Percentiles rank a stretch among this genome's conserved stretches.
phyloP scores from a whole-genome alignment of 1,284 basidiomycete species.

The Cryptococcus depauperatus region DNA sequence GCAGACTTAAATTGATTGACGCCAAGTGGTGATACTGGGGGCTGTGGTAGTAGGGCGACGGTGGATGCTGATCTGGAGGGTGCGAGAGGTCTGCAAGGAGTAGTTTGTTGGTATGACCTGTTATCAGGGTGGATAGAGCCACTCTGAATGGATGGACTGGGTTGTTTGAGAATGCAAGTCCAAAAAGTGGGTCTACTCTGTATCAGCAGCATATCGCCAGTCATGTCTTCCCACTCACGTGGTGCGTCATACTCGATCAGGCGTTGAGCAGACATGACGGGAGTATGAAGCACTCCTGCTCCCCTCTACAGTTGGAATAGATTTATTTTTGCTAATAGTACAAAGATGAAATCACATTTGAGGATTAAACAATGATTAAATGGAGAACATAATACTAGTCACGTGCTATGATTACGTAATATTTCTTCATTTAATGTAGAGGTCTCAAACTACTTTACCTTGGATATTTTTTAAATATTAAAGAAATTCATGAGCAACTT shows the following conservation, averaged over 20 bases:
- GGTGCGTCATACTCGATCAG: conserved; percentile 21
- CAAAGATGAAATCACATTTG: too few relatives aligned
- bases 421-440: too few relatives aligned
- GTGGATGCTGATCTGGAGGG: not conserved
- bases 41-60: conserved; percentile 5
- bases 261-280: conserved; percentile 21
- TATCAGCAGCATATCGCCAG: conserved; percentile 8
- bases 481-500: too few relatives aligned
- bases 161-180: conserved; percentile 40
- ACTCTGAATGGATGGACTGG: conserved; percentile 33
- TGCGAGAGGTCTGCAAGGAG: conserved; percentile 28
- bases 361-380: too few relatives aligned
- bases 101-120: conserved; percentile 39
- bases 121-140: conserved; percentile 36
- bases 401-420: too few relatives aligned
- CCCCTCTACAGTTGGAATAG: too few relatives aligned
- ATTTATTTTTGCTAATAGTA: too few relatives aligned
- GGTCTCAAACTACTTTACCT: too few relatives aligned
- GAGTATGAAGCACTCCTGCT: too few relatives aligned
- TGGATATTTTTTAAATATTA: too few relatives aligned
- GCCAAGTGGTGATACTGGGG: conserved; percentile 32
- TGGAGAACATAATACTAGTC: too few relatives aligned
- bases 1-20: conserved; percentile 28
- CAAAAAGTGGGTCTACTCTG: conserved; percentile 40
- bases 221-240: too few relatives aligned